A percentile compares a stretch with the other conserved stretches of the same genome.
These are phyloP conservation scores for Apiospora saccharicola DNA, from an alignment of 2,329 filamentous ascomycete species.

Conservation along the genomic window DNA sequence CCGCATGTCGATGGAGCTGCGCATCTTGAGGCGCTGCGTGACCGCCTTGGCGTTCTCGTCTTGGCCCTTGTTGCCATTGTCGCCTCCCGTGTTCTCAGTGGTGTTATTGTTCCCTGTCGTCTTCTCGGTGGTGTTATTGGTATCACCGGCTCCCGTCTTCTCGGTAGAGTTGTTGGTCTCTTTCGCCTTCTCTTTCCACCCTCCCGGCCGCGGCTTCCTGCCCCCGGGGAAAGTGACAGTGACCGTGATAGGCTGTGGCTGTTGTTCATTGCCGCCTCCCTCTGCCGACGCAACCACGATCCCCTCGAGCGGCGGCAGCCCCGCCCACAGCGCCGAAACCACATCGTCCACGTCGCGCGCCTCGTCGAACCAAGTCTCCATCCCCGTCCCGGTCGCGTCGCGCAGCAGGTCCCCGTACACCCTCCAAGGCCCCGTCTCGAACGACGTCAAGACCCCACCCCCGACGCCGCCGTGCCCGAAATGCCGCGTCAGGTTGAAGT, in stretches of 20 bases:
- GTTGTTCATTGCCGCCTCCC: background rate
- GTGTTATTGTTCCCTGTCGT: background rate
- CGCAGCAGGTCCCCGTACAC: conserved; percentile 22
- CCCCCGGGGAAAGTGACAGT: background rate
- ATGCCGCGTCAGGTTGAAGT: background rate
- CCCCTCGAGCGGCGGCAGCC: conserved; percentile 9
- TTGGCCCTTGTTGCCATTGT: background rate
- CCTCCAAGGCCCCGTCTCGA: background rate
- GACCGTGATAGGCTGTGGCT: background rate
- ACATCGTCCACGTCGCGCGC: conserved; percentile 25
- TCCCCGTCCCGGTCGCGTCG: background rate
- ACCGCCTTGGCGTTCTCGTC: conserved; percentile 6
- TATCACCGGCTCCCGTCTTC: no score
- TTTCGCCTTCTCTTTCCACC: background rate
- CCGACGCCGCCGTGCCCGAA: background rate
- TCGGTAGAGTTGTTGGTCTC: no score
- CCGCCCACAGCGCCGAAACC: conserved; percentile 22
- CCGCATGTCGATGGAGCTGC: conserved; percentile 24
- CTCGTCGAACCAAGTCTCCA: conserved; percentile 26
- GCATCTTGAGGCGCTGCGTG: conserved; percentile 1
- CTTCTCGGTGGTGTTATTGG: no score
- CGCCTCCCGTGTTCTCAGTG: background rate
- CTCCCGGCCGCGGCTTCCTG: no score
- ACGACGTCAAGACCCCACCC: background rate
- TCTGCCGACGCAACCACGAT: background rate